Evolutionary conservation across 257 asterid species (phyloP).

Genomic region (Capsicum chinense): DNA sequence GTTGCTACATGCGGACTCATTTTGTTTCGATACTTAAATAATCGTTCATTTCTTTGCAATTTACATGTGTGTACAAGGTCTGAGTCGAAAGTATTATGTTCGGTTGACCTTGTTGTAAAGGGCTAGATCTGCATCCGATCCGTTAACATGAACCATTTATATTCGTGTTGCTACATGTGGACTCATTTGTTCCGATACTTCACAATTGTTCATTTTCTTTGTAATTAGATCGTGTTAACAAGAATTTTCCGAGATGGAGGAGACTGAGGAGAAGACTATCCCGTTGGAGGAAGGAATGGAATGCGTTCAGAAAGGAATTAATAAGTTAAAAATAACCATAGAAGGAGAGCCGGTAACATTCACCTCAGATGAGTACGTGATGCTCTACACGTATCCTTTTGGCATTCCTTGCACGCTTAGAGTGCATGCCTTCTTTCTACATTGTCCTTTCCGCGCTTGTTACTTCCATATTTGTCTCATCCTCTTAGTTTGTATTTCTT

Average conservation of each 20-base stretch:
- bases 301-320: slow-evolving; percentile 48
- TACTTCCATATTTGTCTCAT: too few species aligned
- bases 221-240: neutral
- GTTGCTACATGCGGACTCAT: too few species aligned
- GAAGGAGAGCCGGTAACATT: slow-evolving; percentile 43
- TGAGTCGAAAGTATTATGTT: too few species aligned
- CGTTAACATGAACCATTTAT: too few species aligned
- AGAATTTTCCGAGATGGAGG: slow-evolving; percentile 7
- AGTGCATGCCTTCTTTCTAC: neutral
- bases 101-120: neutral
- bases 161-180: too few species aligned
- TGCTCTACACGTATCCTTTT: slow-evolving; percentile 59
- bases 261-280: slow-evolving; percentile 30
- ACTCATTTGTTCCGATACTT: too few species aligned
- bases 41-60: too few species aligned
- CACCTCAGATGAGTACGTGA: slow-evolving; percentile 51
- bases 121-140: neutral
- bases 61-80: too few species aligned
- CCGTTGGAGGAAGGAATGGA: slow-evolving; percentile 54
- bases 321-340: slow-evolving; percentile 49
- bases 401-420: neutral
- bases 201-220: too few species aligned
- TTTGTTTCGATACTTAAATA: too few species aligned
- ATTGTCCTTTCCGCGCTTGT: neutral
- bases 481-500: neutral